These are phyloP conservation scores for Corynascus novoguineensis DNA, from an alignment of 495 filamentous ascomycete species.

Conservation along the genomic window DNA sequence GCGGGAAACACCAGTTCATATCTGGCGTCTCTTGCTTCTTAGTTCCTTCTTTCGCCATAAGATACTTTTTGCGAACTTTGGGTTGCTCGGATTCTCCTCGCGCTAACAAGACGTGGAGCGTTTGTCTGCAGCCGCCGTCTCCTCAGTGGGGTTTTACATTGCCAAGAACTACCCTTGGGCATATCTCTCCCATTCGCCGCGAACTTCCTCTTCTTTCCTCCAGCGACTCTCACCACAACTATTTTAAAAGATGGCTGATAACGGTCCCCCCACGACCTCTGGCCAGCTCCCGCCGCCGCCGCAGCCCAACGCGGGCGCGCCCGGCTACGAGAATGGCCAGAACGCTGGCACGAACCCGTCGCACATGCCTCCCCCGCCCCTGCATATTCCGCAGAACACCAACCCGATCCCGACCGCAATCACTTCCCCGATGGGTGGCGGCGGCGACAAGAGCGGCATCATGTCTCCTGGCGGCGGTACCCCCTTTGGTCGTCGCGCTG, in stretches of 20 bases:
- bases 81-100: neutral
- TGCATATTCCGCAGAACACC: constrained; percentile 93
- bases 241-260: constrained; percentile 61
- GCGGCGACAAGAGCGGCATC: constrained; percentile 56
- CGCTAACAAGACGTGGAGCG: constrained; percentile 4
- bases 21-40: neutral
- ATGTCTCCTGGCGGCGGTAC: constrained; percentile 77
- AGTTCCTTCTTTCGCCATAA: neutral
- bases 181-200: constrained; percentile 14
- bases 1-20: neutral
- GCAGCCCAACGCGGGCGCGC: constrained; percentile 60
- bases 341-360: constrained; percentile 60
- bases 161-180: constrained; percentile 18
- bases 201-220: constrained; percentile 4
- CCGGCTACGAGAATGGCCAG: constrained; percentile 66
- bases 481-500: constrained; percentile 82
- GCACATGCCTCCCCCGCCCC: constrained; percentile 91
- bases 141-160: constrained; percentile 19
- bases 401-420: constrained; percentile 94
- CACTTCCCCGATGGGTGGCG: constrained; percentile 72
- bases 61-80: too few species aligned
- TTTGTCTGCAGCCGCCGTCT: constrained; percentile 7
- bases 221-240: neutral
- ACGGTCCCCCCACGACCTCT: constrained; percentile 48
- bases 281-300: constrained; percentile 61